phyloP scores from a whole-genome alignment of 176 grass and related monocot species.

The Lolium perenne region DNA sequence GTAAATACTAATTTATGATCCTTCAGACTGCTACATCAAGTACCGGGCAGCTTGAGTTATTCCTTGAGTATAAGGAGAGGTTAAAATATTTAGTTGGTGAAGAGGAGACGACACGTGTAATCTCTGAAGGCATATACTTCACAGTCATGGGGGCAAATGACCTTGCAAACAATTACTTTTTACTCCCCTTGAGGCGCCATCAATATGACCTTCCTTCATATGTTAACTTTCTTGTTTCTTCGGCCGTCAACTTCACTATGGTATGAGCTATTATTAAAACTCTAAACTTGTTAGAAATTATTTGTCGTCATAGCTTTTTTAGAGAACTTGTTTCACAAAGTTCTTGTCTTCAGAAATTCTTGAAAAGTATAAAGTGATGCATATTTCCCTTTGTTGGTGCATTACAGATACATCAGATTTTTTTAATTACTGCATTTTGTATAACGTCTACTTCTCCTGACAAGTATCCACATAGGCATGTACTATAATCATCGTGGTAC shows the following conservation, averaged over 20 bases:
- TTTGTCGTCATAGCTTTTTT: background rate
- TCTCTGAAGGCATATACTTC: conserved; percentile 48
- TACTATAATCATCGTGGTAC: background rate
- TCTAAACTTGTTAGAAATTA: background rate
- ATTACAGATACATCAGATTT: background rate
- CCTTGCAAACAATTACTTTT: conserved; percentile 62
- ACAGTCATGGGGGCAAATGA: conserved; percentile 57
- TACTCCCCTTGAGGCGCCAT: conserved; percentile 24
- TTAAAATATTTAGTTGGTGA: conserved; percentile 51
- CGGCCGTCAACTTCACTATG: conserved; percentile 48
- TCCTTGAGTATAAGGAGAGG: conserved; percentile 59
- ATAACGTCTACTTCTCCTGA: background rate
- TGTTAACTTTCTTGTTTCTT: conserved; percentile 46
- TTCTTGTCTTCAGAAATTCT: background rate
- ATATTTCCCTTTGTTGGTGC: background rate
- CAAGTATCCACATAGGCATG: background rate
- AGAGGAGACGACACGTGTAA: conserved; percentile 27
- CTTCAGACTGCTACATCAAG: conserved; percentile 52
- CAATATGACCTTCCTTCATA: conserved; percentile 60
- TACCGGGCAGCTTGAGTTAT: conserved; percentile 51
- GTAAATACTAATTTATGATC: background rate
- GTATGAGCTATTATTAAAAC: conserved; percentile 12
- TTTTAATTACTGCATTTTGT: background rate
- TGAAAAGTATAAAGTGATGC: background rate
- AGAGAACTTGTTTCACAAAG: background rate